A percentile compares a stretch with the other conserved stretches of the same genome.
These are phyloP conservation scores for Podila epigama DNA, from an alignment of 192 early-diverging fungal species.

Conservation along the genomic window DNA sequence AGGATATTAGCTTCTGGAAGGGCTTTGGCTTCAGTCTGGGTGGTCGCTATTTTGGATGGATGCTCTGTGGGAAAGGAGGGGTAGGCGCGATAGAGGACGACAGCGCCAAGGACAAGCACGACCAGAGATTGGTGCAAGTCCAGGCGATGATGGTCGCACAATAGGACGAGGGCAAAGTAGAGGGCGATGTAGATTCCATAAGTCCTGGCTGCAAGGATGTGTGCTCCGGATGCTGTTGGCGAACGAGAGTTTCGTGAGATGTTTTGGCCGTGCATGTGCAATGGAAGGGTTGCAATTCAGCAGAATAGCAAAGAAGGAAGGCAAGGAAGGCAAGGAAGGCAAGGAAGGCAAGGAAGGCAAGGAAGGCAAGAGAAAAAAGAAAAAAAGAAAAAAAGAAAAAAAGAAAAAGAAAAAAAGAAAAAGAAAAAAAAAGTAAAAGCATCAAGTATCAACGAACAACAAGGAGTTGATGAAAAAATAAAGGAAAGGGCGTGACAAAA, in stretches of 20 bases:
- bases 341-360: too few relatives aligned
- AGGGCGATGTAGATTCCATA: neutral
- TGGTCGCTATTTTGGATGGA: neutral
- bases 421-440: neutral
- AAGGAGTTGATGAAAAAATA: too few relatives aligned
- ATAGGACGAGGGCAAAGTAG: neutral
- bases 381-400: neutral
- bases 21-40: too few relatives aligned
- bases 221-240: neutral
- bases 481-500: too few relatives aligned
- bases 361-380: neutral
- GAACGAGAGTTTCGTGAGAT: neutral
- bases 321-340: too few relatives aligned
- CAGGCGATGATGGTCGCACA: neutral
- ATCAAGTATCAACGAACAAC: too few relatives aligned
- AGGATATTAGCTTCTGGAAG: too few relatives aligned
- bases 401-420: neutral
- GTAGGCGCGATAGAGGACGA: neutral
- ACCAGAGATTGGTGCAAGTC: neutral
- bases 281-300: too few relatives aligned
- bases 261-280: too few relatives aligned
- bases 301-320: too few relatives aligned
- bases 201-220: neutral
- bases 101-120: neutral
- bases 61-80: neutral